Base-by-base conservation (phyloP, 2,329 filamentous ascomycete genomes). In the Fusarium avenaceum region DNA sequence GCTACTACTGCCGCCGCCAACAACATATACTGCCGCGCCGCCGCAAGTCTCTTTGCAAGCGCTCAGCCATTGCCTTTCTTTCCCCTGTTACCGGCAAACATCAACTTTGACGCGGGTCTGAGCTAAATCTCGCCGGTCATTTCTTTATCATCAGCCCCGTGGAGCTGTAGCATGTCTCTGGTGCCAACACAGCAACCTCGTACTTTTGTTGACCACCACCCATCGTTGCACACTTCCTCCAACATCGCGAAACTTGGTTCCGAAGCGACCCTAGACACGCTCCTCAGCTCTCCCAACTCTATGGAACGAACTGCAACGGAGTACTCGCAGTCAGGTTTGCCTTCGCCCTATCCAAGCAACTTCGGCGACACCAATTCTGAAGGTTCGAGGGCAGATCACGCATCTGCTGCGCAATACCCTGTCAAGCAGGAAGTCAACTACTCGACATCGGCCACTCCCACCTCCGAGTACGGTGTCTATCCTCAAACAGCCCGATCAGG, bases 251-350 rank as follows among this genome's bases (percentile, higher is more conserved):
- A 67, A 60, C 61, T 71, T 67, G 68, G 68, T 58, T 72, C 70
- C 68, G 68, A 77, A 70, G 68, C 69, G 46, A 74, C 71, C 57
- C 43, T 74, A 61, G 65, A 71, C 66, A 67, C 67, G 57, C 70
- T 74, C 56, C 64, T 71, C 67, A 55, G 62, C 57, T 70, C 65
- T 57, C 61, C 67, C 71, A 76, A 62, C 75, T 80, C 78, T 83
- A 87, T 87, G 86, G 86, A 88, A 83, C 85, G 85, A 79, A 82
- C 81, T 86, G 86, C 88, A 78, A 82, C 89, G 84, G 91, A 93
- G 81, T 94, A 92, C 84, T 88, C 90, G 88, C 91, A 93, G 88
- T 89, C 91, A 93, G 91, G 91, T 93, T 93, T 92, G 91, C 89
- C 86, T 80, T 88, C 88, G 86, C 87, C 88, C 82, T 89, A 89